Conservation (phyloP, 225 moss, liverwort and hornwort genomes). For the Polytrichum formosum region DNA sequence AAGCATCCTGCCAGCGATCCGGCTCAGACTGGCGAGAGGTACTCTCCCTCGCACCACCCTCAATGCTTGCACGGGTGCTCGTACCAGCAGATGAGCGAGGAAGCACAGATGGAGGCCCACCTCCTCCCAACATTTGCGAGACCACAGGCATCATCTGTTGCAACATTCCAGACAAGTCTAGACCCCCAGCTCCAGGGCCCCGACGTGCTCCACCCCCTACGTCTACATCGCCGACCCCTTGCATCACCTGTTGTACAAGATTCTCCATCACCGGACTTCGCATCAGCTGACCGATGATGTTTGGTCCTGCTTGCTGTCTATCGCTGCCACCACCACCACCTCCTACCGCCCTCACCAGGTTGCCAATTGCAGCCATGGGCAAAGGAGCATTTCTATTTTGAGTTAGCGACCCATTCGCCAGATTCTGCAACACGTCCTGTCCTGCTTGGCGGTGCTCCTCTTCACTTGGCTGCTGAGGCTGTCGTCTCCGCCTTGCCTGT, state of each 20-base stretch:
- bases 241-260: slow-evolving; percentile 80
- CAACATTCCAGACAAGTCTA: slow-evolving; percentile 70
- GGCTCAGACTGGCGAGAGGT: slow-evolving; percentile 34
- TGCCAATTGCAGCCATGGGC: slow-evolving; percentile 16
- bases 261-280: slow-evolving; percentile 89
- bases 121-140: slow-evolving; percentile 82
- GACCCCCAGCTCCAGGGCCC: slow-evolving; percentile 32
- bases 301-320: slow-evolving; percentile 42
- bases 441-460: slow-evolving; percentile 55
- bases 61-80: slow-evolving; percentile 40
- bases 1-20: slow-evolving; percentile 81
- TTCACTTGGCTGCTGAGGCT: slow-evolving; percentile 25
- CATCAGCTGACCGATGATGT: slow-evolving; percentile 80
- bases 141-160: slow-evolving; percentile 93
- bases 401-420: slow-evolving; percentile 34
- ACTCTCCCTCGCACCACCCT: slow-evolving; percentile 45
- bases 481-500: slow-evolving; percentile 76
- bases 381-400: slow-evolving; percentile 18
- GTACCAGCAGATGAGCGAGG: slow-evolving; percentile 43
- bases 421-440: slow-evolving; percentile 50
- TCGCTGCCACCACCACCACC: slow-evolving; percentile 37
- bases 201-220: slow-evolving; percentile 41
- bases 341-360: slow-evolving; percentile 53
- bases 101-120: slow-evolving; percentile 48
- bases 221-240: slow-evolving; percentile 66